phyloP scores from a whole-genome alignment of 192 early-diverging fungal genomes.

The Backusella liffmaniae region DNA sequence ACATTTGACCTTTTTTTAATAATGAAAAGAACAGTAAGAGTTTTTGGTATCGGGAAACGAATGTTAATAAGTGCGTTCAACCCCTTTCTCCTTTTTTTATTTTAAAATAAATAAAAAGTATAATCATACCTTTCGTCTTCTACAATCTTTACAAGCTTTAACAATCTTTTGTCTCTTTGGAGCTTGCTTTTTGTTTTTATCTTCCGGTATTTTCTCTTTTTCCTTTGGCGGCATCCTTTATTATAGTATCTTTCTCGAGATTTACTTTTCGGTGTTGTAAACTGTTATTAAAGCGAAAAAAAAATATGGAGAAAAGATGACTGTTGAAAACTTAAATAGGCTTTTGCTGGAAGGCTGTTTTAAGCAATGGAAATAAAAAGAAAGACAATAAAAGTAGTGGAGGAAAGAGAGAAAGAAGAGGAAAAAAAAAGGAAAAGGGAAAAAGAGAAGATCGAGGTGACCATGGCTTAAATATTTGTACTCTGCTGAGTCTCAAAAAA shows the following conservation, averaged over 20 bases:
- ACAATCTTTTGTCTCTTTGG: constrained; percentile 14
- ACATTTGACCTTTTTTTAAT: constrained; percentile 19
- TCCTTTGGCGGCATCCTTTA: constrained; percentile 12
- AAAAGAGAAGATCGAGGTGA: constrained; percentile 5
- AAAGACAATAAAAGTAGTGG: neutral
- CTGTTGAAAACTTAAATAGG: neutral
- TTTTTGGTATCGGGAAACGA: constrained; percentile 5
- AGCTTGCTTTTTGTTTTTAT: neutral
- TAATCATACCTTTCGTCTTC: constrained; percentile 13
- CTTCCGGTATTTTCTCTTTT: neutral
- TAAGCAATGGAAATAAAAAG: neutral
- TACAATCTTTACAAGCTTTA: constrained; percentile 19
- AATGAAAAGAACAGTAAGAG: constrained; percentile 4
- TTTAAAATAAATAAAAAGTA: neutral
- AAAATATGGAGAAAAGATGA: neutral
- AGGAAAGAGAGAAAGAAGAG: neutral
- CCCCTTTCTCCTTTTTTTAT: constrained; percentile 1
- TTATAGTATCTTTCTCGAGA: neutral
- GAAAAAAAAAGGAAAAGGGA: neutral
- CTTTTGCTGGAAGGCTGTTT: neutral
- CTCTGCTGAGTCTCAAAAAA: constrained; percentile 9
- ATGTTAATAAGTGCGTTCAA: neutral
- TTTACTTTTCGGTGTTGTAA: neutral
- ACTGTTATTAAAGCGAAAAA: constrained; percentile 8
- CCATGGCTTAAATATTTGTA: constrained; percentile 10